Base-by-base conservation (phyloP, 805 yeast genomes). In the Yarrowia alimentaria region DNA sequence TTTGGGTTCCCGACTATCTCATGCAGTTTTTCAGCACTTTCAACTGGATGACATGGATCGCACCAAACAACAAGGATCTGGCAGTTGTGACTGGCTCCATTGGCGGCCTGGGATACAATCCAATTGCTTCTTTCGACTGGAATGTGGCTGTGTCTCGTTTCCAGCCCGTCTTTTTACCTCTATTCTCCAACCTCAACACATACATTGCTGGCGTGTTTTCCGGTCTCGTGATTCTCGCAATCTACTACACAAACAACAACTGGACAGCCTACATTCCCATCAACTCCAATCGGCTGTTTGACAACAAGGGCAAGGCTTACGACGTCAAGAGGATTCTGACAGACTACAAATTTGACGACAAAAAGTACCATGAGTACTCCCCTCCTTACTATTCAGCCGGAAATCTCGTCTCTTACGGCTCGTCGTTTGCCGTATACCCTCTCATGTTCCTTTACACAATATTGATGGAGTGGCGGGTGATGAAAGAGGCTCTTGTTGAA, bases 1-100 rank as follows among this genome's bases (percentile, higher is more conserved):
- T 75, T 60, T 82, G 84, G 81, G 67, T 83, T 57, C 87, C 90
- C 9, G 83, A 80, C 49, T 83, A 70, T 61, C 68, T 84, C 13
- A 81, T 81, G 67, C 68, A 71, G 19, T 86, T 80, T 2, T 71
- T 83, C 49, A 73, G 81, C 1, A 74, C 74, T 57, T 84, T 85
- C 65, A 77, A 72, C 58, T 79, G 84, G 84, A 73, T 76, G 58
- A 73, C 66, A 22, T 78, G 83, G 83, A 77, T 77, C 37, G 68
- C 56, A 0, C 68, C 68, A 8, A 63, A 79, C 56, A 80, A 80
- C 59, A 76, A 78, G 52, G 69, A 74, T 28, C 73, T 78, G 5
- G 81, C 81, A 56, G 79, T 80, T 37, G 66, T 83, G 25, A 80
- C 82, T 52, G 90, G 90, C 29, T 74, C 76, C 1, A 48, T 49